A percentile compares a stretch with the other conserved stretches of the same genome.
Conservation (phyloP, 495 filamentous ascomycete genomes). For the Massariosphaeria phaeospora region DNA sequence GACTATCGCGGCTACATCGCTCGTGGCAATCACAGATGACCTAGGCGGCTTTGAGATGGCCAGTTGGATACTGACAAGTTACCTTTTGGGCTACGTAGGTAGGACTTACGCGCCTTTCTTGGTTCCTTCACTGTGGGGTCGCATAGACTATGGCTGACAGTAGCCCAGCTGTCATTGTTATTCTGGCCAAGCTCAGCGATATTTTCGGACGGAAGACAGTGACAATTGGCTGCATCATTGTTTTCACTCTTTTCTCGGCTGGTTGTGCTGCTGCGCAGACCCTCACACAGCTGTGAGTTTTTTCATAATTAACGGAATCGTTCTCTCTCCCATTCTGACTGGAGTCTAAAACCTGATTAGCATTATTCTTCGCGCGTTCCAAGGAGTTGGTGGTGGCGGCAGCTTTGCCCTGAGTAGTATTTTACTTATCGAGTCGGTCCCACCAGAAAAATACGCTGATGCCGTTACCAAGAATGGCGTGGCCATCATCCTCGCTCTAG, state of each 20-base stretch:
- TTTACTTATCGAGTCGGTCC: constrained; percentile 49
- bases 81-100: constrained; percentile 55
- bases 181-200: constrained; percentile 31
- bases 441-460: constrained; percentile 38
- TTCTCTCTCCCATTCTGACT: too few relatives aligned
- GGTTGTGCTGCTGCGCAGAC: constrained; percentile 15
- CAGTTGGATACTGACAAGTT: constrained; percentile 56
- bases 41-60: constrained; percentile 49
- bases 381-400: constrained; percentile 2
- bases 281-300: constrained; percentile 39
- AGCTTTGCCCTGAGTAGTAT: constrained; percentile 47
- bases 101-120: too few relatives aligned
- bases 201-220: constrained; percentile 36
- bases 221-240: constrained; percentile 33
- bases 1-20: constrained; percentile 58
- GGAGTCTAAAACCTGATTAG: too few relatives aligned
- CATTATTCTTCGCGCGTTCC: constrained; percentile 1
- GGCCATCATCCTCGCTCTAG: background rate
- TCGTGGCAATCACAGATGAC: constrained; percentile 54
- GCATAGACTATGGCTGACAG: too few relatives aligned
- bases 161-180: constrained; percentile 1
- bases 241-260: constrained; percentile 30
- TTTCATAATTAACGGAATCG: background rate
- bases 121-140: too few relatives aligned
- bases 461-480: constrained; percentile 38